phyloP scores from a whole-genome alignment of 306 rosid species.

The Bauhinia variegata region DNA sequence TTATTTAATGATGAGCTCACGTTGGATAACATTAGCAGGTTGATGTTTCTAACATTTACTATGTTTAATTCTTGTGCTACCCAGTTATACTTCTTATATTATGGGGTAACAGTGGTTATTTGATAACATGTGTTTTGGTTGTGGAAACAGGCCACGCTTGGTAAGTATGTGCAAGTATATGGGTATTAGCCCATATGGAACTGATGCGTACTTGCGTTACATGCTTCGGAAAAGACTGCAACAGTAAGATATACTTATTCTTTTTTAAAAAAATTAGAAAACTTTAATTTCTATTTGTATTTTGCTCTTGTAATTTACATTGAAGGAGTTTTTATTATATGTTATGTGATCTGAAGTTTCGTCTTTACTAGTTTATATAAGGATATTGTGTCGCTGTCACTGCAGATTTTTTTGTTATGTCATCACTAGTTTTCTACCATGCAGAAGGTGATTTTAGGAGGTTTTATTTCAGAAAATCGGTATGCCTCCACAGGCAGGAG shows the following conservation, averaged over 20 bases:
- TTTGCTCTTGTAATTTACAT: conserved; percentile 7
- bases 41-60: conserved; percentile 24
- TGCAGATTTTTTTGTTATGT: conserved; percentile 14
- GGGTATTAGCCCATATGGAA: conserved; percentile 89
- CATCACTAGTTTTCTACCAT: not conserved
- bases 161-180: conserved; percentile 98
- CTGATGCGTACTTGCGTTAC: conserved; percentile 89
- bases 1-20: conserved; percentile 96
- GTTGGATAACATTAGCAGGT: conserved; percentile 96
- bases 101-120: conserved; percentile 30
- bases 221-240: conserved; percentile 80
- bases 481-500: no score
- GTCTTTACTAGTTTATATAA: not conserved
- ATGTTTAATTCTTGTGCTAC: conserved; percentile 26
- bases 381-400: not conserved
- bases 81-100: conserved; percentile 24
- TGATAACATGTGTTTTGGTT: conserved; percentile 26
- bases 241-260: conserved; percentile 52
- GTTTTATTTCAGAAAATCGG: not conserved
- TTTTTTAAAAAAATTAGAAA: not conserved
- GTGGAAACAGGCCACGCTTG: conserved; percentile 74
- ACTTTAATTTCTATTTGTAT: conserved; percentile 29
- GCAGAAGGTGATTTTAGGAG: not conserved
- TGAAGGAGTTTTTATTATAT: conserved; percentile 11
- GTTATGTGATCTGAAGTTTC: not conserved